These are phyloP conservation scores for Tricholoma saponaceum DNA, from an alignment of 768 basidiomycete species.

Conservation along the genomic window DNA sequence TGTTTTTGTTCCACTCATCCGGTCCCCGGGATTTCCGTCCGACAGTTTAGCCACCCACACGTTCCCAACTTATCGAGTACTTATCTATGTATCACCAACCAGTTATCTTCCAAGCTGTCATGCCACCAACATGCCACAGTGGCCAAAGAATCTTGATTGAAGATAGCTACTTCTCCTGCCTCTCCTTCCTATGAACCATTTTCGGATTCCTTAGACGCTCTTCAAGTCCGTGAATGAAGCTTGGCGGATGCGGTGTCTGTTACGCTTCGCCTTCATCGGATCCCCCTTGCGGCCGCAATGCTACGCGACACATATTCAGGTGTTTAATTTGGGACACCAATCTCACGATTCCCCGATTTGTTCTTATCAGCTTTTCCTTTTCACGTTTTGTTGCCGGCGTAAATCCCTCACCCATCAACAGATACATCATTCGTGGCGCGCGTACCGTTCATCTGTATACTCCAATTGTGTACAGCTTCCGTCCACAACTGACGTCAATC, in stretches of 20 bases:
- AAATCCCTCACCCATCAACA: slow-evolving; percentile 12
- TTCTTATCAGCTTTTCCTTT: slow-evolving; percentile 3
- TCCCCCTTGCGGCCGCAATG: not conserved
- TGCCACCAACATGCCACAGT: no score
- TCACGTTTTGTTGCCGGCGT: slow-evolving; percentile 10
- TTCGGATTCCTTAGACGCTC: no score
- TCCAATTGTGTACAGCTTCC: not conserved
- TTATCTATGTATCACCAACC: no score
- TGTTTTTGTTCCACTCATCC: not conserved
- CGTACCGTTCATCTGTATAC: not conserved
- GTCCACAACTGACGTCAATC: not conserved
- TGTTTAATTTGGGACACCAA: slow-evolving; percentile 1
- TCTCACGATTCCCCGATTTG: slow-evolving; percentile 5
- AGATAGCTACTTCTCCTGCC: no score
- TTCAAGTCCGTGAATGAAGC: no score
- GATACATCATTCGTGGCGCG: not conserved
- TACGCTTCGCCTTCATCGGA: not conserved
- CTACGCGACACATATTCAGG: not conserved
- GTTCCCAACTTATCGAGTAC: no score
- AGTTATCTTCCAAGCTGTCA: no score
- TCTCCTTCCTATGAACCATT: no score
- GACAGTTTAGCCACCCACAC: no score
- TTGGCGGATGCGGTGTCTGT: not conserved
- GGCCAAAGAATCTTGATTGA: no score
- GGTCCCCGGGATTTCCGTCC: not conserved